Base-by-base conservation (phyloP, 2,329 filamentous ascomycete genomes). In the Pseudogymnoascus sp. region DNA sequence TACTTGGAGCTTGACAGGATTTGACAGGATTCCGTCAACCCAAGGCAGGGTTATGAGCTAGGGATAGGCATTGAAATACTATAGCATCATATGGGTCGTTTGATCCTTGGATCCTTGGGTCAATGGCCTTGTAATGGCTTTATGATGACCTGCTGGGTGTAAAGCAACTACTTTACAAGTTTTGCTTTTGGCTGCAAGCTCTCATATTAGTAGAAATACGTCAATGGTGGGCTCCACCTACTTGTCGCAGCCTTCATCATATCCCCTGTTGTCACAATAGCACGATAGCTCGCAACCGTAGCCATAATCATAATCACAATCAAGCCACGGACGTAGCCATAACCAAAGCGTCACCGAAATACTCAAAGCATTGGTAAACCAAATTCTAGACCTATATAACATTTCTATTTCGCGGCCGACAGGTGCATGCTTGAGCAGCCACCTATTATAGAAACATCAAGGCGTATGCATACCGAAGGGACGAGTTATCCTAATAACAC, bases 341-440 rank as follows among this genome's bases (percentile, higher is more conserved):
- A 33, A 15, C 47, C 47, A 54, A 33, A 10, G 21, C 31, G 26
- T 54, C 47, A 54, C 29, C n/a, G 15, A 15, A 29, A 54, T 17
- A 54, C n/a, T 54, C 29, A 11, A 54, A 33, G 47, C 47, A 54
- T 54, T 54, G 47, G 47, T 33, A 54, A 54, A 54, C 47, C 47
- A 54, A 33, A 54, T 54, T 54, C 47, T 54, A 33, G 47, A 54
- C 47, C 47, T 54, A 54, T 54, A 54, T 54, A 54, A 54, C 29
- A 54, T 54, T 54, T 54, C 47, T 54, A 54, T 33, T 54, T 29
- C 29, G 47, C 44, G n/a, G 44, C 47, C 47, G 26, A 54, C 47
- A 33, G 29, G n/a, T 54, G 26, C 9, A 54, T 54, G 29, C 29
- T 17, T 33, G 2, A 17, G 47, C 47, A 33, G 3, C 9, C 11